Conservation (phyloP, 805 yeast species). For the Priceomyces carsonii region DNA sequence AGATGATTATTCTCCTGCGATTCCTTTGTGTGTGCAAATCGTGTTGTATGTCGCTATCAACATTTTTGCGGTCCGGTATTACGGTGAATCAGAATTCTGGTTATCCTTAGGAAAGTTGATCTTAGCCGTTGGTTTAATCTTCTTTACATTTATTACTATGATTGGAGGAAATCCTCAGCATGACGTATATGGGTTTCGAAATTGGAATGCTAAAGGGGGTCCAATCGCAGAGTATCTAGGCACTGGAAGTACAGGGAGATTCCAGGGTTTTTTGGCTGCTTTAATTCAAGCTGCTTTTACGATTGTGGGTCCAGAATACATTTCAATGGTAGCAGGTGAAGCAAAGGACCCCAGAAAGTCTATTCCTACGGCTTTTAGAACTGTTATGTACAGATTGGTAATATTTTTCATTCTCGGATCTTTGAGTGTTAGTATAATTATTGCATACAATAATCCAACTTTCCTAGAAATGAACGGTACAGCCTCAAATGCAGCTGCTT, state of each 20-base stretch:
- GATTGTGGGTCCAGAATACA: constrained; percentile 46
- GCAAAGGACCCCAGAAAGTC: constrained; percentile 42
- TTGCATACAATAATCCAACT: constrained; percentile 34
- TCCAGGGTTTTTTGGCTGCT: constrained; percentile 44
- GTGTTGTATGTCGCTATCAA: constrained; percentile 43
- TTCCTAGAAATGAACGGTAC: constrained; percentile 18
- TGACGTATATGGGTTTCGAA: constrained; percentile 35
- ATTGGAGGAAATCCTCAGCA: constrained; percentile 38
- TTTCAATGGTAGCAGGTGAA: constrained; percentile 47
- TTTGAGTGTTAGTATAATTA: constrained; percentile 39
- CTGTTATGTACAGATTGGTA: constrained; percentile 44
- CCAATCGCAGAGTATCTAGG: constrained; percentile 38
- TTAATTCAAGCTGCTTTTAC: constrained; percentile 39
- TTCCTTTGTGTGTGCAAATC: constrained; percentile 44
- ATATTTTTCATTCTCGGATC: constrained; percentile 48
- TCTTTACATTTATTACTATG: constrained; percentile 37
- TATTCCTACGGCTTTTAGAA: constrained; percentile 41
- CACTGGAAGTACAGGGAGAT: constrained; percentile 38
- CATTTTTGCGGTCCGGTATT: constrained; percentile 48
- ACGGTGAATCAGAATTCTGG: constrained; percentile 55
- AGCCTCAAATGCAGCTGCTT: constrained; percentile 29
- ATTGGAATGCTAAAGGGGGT: constrained; percentile 37
- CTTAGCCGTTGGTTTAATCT: constrained; percentile 38
- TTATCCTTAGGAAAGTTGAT: constrained; percentile 39
- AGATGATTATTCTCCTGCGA: constrained; percentile 49